phyloP scores from a whole-genome alignment of 495 filamentous ascomycete species.

The Talaromyces proteolyticus region DNA sequence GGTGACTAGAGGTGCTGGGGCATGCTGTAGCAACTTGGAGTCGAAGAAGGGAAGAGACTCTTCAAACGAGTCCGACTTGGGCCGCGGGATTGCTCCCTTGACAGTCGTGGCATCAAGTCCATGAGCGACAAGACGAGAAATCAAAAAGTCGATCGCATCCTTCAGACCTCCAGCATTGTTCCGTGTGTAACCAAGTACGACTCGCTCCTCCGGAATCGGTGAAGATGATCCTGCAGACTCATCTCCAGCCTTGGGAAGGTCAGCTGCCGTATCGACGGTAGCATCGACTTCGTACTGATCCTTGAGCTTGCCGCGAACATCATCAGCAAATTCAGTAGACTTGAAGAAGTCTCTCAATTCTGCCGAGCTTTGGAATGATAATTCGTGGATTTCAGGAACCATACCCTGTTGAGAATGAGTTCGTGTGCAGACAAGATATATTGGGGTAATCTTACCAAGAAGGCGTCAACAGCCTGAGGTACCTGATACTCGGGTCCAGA shows the following conservation, averaged over 20 bases:
- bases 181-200: constrained; percentile 76
- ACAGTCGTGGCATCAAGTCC: constrained; percentile 81
- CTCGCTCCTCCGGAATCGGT: constrained; percentile 40
- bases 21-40: constrained; percentile 89
- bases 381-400: constrained; percentile 92
- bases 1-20: constrained; percentile 68
- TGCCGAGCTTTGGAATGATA: constrained; percentile 69
- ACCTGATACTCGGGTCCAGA: constrained; percentile 97
- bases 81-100: constrained; percentile 88
- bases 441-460: constrained; percentile 55
- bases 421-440: not conserved
- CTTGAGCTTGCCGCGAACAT: constrained; percentile 77
- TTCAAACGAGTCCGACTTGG: constrained; percentile 97
- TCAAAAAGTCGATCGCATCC: constrained; percentile 93
- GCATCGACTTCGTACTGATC: constrained; percentile 87
- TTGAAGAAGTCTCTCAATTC: constrained; percentile 73
- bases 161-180: constrained; percentile 95
- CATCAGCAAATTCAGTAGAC: constrained; percentile 67
- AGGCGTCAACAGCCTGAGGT: constrained; percentile 88
- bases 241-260: constrained; percentile 24
- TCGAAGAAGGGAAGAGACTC: constrained; percentile 95
- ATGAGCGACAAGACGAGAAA: constrained; percentile 71
- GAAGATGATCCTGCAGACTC: constrained; percentile 24
- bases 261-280: constrained; percentile 50
- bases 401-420: constrained; percentile 59